Percentiles rank a stretch among this genome's conserved stretches.
Conservation (phyloP, 2,329 filamentous ascomycete species). For the Apiospora marii region DNA sequence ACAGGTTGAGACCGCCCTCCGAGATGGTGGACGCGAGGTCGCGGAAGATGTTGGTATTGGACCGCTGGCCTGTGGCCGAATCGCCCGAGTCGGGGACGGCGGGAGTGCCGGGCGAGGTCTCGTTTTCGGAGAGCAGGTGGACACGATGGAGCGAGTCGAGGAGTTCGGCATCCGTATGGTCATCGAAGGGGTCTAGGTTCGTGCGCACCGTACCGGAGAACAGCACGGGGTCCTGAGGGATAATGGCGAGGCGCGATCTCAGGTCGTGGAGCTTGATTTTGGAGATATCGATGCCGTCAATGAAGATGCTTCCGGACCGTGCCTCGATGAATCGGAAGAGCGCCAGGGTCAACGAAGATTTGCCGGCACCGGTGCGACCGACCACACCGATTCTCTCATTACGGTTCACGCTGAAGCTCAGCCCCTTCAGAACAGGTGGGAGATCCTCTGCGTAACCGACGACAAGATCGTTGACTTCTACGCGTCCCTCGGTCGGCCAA, state of each 20-base stretch:
- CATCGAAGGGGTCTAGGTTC: conserved; percentile 80
- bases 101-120: conserved; percentile 43
- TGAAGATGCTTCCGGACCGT: conserved; percentile 68
- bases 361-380: conserved; percentile 80
- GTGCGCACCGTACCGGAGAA: conserved; percentile 81
- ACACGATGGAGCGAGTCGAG: conserved; percentile 74
- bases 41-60: conserved; percentile 72
- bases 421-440: conserved; percentile 72
- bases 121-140: conserved; percentile 63
- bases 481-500: conserved; percentile 77
- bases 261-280: conserved; percentile 74
- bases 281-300: conserved; percentile 79
- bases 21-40: conserved; percentile 70
- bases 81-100: conserved; percentile 46
- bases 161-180: conserved; percentile 73
- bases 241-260: conserved; percentile 79
- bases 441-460: conserved; percentile 76
- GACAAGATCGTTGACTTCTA: conserved; percentile 77
- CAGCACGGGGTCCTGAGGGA: conserved; percentile 81
- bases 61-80: conserved; percentile 41
- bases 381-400: conserved; percentile 80
- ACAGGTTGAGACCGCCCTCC: conserved; percentile 77
- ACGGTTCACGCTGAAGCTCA: conserved; percentile 71
- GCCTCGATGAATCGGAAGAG: conserved; percentile 82
- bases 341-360: conserved; percentile 77